phyloP scores from a whole-genome alignment of 2,329 filamentous ascomycete genomes.

The Cladosporium sp. region DNA sequence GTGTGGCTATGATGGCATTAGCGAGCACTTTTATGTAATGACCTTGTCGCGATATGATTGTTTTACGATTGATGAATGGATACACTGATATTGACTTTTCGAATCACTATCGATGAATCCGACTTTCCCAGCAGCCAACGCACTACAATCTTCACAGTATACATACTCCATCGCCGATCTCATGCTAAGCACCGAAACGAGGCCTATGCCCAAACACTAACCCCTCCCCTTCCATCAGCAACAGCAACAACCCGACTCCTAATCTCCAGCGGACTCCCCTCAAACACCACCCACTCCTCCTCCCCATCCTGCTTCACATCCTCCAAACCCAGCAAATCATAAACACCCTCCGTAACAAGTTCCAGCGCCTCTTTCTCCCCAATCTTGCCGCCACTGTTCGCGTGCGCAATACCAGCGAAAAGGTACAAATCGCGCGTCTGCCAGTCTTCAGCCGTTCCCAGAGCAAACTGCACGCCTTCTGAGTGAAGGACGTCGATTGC shows the following conservation, averaged over 20 bases:
- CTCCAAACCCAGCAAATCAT: constrained; percentile 57
- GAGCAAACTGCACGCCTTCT: constrained; percentile 59
- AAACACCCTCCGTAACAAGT: constrained; percentile 59
- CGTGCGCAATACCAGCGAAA: constrained; percentile 60
- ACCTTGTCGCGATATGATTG: not conserved
- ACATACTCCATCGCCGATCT: too few species aligned
- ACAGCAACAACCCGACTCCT: constrained; percentile 58
- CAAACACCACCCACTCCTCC: constrained; percentile 61
- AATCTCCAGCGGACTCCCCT: constrained; percentile 64
- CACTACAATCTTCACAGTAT: too few species aligned
- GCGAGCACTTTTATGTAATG: not conserved
- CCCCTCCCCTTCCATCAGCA: constrained; percentile 42
- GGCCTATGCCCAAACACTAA: constrained; percentile 29
- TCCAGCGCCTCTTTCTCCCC: constrained; percentile 57
- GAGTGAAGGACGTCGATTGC: constrained; percentile 58
- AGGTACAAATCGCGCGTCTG: constrained; percentile 60
- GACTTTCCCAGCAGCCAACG: not conserved
- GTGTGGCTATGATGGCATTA: not conserved
- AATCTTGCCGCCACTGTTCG: constrained; percentile 58
- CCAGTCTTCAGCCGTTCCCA: constrained; percentile 65
- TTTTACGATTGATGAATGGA: not conserved
- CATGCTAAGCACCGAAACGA: too few species aligned
- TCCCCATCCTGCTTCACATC: constrained; percentile 24
- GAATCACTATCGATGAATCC: not conserved
- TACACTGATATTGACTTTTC: not conserved